Conservation (phyloP, 2,329 filamentous ascomycete genomes). For the Stagonosporopsis vannaccii region DNA sequence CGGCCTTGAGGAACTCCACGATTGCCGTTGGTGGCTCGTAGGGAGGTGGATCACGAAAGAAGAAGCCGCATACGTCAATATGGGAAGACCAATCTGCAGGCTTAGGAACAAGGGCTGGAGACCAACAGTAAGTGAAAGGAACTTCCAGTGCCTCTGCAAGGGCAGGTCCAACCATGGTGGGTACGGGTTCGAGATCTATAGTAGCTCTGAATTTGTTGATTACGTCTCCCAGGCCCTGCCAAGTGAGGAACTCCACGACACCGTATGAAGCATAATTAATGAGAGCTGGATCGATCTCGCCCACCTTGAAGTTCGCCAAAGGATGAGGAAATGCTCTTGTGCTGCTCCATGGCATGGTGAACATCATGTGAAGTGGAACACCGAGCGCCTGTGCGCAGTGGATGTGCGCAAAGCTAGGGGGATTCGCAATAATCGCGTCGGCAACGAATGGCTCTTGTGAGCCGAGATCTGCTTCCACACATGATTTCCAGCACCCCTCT, state of each 20-base stretch:
- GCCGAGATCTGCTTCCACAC: slow-evolving; percentile 48
- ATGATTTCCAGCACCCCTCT: slow-evolving; percentile 43
- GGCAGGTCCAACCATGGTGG: slow-evolving; percentile 46
- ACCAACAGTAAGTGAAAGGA: slow-evolving; percentile 58
- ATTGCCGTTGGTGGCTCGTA: slow-evolving; percentile 53
- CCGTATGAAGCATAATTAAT: slow-evolving; percentile 56
- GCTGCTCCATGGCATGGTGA: slow-evolving; percentile 68
- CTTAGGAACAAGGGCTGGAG: slow-evolving; percentile 43
- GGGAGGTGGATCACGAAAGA: slow-evolving; percentile 50
- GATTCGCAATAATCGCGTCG: slow-evolving; percentile 78
- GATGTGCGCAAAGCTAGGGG: slow-evolving; percentile 76
- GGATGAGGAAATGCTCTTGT: slow-evolving; percentile 59
- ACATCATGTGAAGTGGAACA: slow-evolving; percentile 81
- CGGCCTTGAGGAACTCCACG: slow-evolving; percentile 56
- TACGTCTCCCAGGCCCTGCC: slow-evolving; percentile 58
- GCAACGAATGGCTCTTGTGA: slow-evolving; percentile 74
- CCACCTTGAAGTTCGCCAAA: slow-evolving; percentile 54
- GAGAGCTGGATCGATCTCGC: slow-evolving; percentile 38
- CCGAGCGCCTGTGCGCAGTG: slow-evolving; percentile 76
- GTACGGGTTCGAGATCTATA: slow-evolving; percentile 53
- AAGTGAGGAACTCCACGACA: slow-evolving; percentile 57
- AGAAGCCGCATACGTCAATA: slow-evolving; percentile 54
- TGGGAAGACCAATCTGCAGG: slow-evolving; percentile 26
- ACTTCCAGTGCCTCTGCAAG: slow-evolving; percentile 49
- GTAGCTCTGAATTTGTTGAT: slow-evolving; percentile 54